A percentile compares a stretch with the other conserved stretches of the same genome.
Conservation (phyloP, 2,329 filamentous ascomycete species). For the Apiospora arundinis region DNA sequence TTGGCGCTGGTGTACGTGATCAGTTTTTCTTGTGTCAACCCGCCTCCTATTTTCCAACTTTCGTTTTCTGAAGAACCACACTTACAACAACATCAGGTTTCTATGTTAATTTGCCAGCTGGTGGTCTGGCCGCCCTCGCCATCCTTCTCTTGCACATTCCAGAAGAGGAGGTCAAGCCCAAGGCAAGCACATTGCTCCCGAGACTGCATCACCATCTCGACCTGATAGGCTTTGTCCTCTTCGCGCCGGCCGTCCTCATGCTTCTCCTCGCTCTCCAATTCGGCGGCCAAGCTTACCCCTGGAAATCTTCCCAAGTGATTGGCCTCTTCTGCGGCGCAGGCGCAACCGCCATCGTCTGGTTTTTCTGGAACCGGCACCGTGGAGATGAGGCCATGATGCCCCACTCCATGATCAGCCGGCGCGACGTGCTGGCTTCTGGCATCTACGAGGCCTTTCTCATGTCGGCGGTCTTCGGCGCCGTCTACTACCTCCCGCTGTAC, state of each 20-base stretch:
- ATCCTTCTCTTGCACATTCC: constrained; percentile 26
- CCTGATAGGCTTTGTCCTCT: constrained; percentile 35
- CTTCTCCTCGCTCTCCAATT: constrained; percentile 55
- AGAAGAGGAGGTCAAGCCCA: constrained; percentile 27
- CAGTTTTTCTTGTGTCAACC: no score
- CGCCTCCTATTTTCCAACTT: no score
- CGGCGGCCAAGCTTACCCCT: constrained; percentile 46
- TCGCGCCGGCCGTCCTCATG: constrained; percentile 47
- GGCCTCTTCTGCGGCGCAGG: no score
- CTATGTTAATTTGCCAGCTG: constrained; percentile 41
- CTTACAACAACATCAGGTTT: constrained; percentile 35
- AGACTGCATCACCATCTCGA: constrained; percentile 36
- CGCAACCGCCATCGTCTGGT: no score
- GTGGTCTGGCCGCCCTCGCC: constrained; percentile 36
- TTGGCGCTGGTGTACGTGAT: constrained; percentile 33
- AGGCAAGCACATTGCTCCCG: constrained; percentile 5
- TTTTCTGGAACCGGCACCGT: constrained; percentile 43
- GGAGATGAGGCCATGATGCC: constrained; percentile 48
- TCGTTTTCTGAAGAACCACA: no score
- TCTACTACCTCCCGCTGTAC: constrained; percentile 43
- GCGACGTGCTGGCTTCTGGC: constrained; percentile 40
- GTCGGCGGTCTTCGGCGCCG: constrained; percentile 40
- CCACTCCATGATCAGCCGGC: constrained; percentile 44
- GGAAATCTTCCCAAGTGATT: no score
- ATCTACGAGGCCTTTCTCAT: constrained; percentile 39